Base-by-base conservation (phyloP, 2,329 filamentous ascomycete genomes). In the Aspergillus fijiensis region DNA sequence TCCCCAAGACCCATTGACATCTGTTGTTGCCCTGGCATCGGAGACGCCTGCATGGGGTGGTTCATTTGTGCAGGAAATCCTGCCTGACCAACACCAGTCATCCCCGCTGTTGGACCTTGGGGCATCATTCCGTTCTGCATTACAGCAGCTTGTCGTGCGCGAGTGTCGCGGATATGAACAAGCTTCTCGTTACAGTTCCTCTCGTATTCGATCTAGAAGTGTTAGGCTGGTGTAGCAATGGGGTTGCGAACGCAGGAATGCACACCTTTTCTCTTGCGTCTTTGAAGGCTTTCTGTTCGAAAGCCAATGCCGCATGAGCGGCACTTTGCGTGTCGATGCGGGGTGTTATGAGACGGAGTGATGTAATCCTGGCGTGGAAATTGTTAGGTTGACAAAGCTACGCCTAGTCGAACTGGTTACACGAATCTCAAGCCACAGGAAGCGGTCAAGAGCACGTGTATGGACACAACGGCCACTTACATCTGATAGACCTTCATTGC, bases 41-140 rank as follows among this genome's bases (percentile, higher is more conserved):
- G 78, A 2, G 82, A 82, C 4, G 78, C 69, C 63, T 84, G 82
- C 76, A 84, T 79, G 25, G 74, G 80, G 57, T 78, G 79, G 57
- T 79, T 80, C 62, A 83, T 76, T 59, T 83, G 81, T 21, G 80
- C 76, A 12, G 80, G 77, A 60, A 83, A 82, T 39, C 79, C 77
- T 61, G 78, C 78, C 60, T 76, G 75, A 53, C 69, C 70, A 19
- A 70, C 67, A 35, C 72, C 70, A 50, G 65, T 60, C 65, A 74
- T 73, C 14, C 70, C 72, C 49, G 68, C 59, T 11, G 70, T 72
- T 11, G 67, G 69, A 5, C 67, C 69, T 60, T 76, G 75, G 53
- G 72, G 69, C 60, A 76, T 75, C 69, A 78, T 76, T 56, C 73
- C 73, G 58, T 69, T 72, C 63, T 79, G 76, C 58, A 76, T 75